Evolutionary conservation across 306 rosid genomes (phyloP), one percentile per base, ranked within the genome.

Genomic region (Acacia acuminata): DNA sequence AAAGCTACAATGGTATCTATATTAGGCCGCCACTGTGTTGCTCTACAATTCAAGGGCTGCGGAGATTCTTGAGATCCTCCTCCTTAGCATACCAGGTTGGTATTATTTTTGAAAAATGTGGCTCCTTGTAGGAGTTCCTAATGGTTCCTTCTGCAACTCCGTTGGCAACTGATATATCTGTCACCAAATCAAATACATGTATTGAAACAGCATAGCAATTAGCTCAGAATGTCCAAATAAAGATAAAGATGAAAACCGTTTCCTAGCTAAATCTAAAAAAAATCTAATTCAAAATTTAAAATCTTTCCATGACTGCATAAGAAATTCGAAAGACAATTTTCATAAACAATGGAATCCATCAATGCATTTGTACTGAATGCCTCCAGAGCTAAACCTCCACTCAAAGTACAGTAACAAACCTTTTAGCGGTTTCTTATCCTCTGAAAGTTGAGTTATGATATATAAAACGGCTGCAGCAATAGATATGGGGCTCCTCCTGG

Each of bases 401-500:
- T 19, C 9, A 34, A 76, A 15, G 58, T 66, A 48, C 67, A 32
- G 71, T 8, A 40, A 73, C 78, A 43, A 58, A 96, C 99, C 99
- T 92, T 96, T 96, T 45, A 92, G 93, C 67, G 99, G 92, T 85
- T 94, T 96, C 83, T 91, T 96, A 71, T 92, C 96, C 43, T 96
- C 98, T 0, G 98, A 96, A 78, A 96, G 98, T 72, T 96, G 96
- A 64, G 99, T 96, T 74, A 96, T 90, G 55, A 96, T 96, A 86
- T 96, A 94, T 83, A 92, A 94, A 71, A 96, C 99, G 82, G 99
- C 98, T 8, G 99, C 98, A n/a, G n/a, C n/a, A n/a, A n/a, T n/a
- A n/a, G n/a, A n/a, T n/a, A n/a, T n/a, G n/a, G n/a, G n/a, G n/a
- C 99, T 94, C 89, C 99, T 91, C 98, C 99, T 96, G 92, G 27